Evolutionary conservation across 169 alveolate species (phyloP), one percentile per base, ranked within the genome.

Genomic region (Cryptosporidium sp.): DNA sequence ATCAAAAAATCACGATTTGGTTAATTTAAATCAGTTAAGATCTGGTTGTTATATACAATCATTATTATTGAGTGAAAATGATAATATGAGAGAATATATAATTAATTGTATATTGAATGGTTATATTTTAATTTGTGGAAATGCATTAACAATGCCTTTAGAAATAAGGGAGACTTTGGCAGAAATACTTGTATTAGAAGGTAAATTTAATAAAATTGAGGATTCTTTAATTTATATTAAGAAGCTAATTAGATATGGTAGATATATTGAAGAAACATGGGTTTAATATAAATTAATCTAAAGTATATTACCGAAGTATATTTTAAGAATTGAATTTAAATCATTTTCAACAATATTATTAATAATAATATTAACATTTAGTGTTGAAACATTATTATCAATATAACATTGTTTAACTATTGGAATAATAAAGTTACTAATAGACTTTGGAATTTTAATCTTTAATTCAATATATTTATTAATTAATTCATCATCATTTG

Each of bases 181-280:
- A n/a, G 45, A 62, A 48, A 45, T 59, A 43, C 55, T 80, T 45
- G 62, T 80, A 9, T 26, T 18, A 29, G n/a, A 26, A 23, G 68
- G 68, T n/a, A 48, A 62, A 8, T 80, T 80, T 65, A 80, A 80
- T 29, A 80, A 16, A 43, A n/a, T 65, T 35, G 80, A 80, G 8
- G 89, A 80, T 33, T 59, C 89, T 21, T 31, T 59, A 45, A 35
- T 62, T 31, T 65, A 80, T 62, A 45, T 80, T 12, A 80, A 52
- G 43, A 80, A 62, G 43, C 12, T 80, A 16, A 80, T 80, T 21
- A 80, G 80, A 62, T 62, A 80, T 62, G 89, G 89, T 18, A 80
- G 89, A 48, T 80, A 80, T 59, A 80, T 80, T 31, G 89, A 80
- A 41, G 89, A 80, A 29, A 80, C 89, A 80, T 80, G 89, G 89